Base-by-base conservation (phyloP, 371 early-diverging fungal genomes). In the Mucor circinelloides region DNA sequence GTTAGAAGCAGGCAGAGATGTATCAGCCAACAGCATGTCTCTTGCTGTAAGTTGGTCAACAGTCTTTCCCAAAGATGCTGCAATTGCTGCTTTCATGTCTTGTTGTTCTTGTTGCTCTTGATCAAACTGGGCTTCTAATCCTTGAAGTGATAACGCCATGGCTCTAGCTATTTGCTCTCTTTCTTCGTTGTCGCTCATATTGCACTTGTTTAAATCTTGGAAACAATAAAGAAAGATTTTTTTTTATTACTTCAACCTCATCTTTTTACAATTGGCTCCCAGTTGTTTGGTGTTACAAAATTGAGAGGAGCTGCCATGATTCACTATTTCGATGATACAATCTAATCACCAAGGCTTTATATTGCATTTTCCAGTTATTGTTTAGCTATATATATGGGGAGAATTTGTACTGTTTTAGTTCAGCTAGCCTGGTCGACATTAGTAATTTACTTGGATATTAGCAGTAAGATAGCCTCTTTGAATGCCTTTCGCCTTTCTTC, bases 21-120 rank as follows among this genome's bases (percentile, higher is more conserved):
- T 17, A 34, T 58, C 56, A 17, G 66, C 66, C 38, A 68, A 34
- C 1, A 82, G 55, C 28, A 72, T 63, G 34, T 82, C 82, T 58
- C 83, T 70, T 15, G 83, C 80, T 34, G 83, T 83, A 19, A 83
- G 56, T 25, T 78, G 61, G 3, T 76, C 74, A 0, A 77, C 76
- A 0, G 75, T 63, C 59, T 83, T 83, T 17, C 77, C 80, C 9
- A 83, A 59, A 0, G 83, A 80, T 17, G 70, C 63, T 19, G 83
- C 84, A 55, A 83, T 67, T 1, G 84, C 81, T 15, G 31, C 30
- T 31, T 68, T 75, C 19, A 76, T 8, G 1, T 78, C 79, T 4
- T 75, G 60, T 10, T 65, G 52, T 58, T 82, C 82, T 32, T 63
- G 57, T 25, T 70, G 64, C 38, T 72, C 66, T 12, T 70, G 42